Percentiles rank a stretch among this genome's conserved stretches.
phyloP scores from a whole-genome alignment of 2,329 filamentous ascomycete species.

The Fusarium sp. region DNA sequence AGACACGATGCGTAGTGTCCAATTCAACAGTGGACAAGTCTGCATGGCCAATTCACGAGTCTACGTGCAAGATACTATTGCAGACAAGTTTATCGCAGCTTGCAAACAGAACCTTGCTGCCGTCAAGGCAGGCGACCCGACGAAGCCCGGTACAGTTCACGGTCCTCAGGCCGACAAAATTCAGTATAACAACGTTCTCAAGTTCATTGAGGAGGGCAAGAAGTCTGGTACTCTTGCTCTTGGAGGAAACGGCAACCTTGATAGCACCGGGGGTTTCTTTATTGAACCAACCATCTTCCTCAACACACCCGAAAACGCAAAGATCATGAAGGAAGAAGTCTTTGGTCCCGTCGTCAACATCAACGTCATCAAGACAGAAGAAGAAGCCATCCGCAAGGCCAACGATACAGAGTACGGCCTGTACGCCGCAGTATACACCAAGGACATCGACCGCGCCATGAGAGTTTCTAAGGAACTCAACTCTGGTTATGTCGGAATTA shows the following conservation, averaged over 20 bases:
- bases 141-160: slow-evolving; percentile 1
- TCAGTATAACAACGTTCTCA: slow-evolving; percentile 22
- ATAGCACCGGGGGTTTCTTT: slow-evolving; percentile 19
- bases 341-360: slow-evolving; percentile 73
- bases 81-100: slow-evolving; percentile 34
- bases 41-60: slow-evolving; percentile 70
- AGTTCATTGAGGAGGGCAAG: slow-evolving; percentile 30
- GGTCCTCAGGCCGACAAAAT: slow-evolving; percentile 28
- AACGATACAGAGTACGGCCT: slow-evolving; percentile 65
- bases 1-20: slow-evolving; percentile 55
- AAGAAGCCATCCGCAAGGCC: slow-evolving; percentile 46
- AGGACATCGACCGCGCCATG: slow-evolving; percentile 59
- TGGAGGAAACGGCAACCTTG: slow-evolving; percentile 18
- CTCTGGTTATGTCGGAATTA: slow-evolving; percentile 71
- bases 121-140: slow-evolving; percentile 12
- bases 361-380: slow-evolving; percentile 52
- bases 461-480: slow-evolving; percentile 63
- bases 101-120: slow-evolving; percentile 13
- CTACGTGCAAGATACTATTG: slow-evolving; percentile 65
- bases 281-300: slow-evolving; percentile 34
- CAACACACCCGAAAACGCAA: slow-evolving; percentile 42
- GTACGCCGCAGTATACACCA: slow-evolving; percentile 66
- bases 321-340: slow-evolving; percentile 69
- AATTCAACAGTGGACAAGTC: slow-evolving; percentile 66
- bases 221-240: slow-evolving; percentile 4